These are phyloP conservation scores for Geranomyces michiganensis DNA, from an alignment of 192 early-diverging fungal species.

Conservation along the genomic window DNA sequence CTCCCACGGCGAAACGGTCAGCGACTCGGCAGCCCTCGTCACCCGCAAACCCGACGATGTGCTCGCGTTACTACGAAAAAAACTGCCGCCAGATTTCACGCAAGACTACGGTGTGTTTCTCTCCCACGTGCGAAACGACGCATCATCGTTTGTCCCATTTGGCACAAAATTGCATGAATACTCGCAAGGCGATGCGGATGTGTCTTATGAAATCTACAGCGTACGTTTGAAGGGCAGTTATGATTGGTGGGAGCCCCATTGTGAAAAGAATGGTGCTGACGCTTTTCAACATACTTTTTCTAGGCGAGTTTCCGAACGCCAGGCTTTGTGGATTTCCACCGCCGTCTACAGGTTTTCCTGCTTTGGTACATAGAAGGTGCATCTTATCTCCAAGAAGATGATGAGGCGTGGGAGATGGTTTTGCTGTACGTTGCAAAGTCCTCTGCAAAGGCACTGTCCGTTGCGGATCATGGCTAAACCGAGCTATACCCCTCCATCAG, in stretches of 20 bases:
- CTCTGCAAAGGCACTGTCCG: background rate
- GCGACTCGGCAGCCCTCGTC: slow-evolving; percentile 18
- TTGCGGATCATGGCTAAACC: too few relatives aligned
- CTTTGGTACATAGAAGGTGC: slow-evolving; percentile 91
- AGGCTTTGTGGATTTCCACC: slow-evolving; percentile 76
- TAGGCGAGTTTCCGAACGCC: slow-evolving; percentile 66
- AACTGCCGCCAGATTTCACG: slow-evolving; percentile 59
- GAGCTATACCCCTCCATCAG: slow-evolving; percentile 25
- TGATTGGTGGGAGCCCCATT: too few relatives aligned
- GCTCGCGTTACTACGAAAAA: slow-evolving; percentile 45
- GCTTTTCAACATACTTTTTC: too few relatives aligned
- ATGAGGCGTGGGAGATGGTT: slow-evolving; percentile 78
- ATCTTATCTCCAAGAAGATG: slow-evolving; percentile 79
- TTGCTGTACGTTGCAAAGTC: slow-evolving; percentile 14
- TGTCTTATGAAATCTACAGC: slow-evolving; percentile 72
- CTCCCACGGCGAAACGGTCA: slow-evolving; percentile 59
- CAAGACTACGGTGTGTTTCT: slow-evolving; percentile 68
- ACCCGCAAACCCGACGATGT: slow-evolving; percentile 55
- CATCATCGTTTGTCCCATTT: slow-evolving; percentile 68
- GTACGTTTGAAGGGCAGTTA: too few relatives aligned
- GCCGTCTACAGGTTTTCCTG: slow-evolving; percentile 75
- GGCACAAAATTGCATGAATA: slow-evolving; percentile 83
- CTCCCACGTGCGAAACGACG: slow-evolving; percentile 61
- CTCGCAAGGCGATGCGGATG: slow-evolving; percentile 42
- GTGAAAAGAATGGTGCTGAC: too few relatives aligned